Evolutionary conservation across 1,284 basidiomycete species (phyloP).

Genomic region (Trichosporon ovoides): DNA sequence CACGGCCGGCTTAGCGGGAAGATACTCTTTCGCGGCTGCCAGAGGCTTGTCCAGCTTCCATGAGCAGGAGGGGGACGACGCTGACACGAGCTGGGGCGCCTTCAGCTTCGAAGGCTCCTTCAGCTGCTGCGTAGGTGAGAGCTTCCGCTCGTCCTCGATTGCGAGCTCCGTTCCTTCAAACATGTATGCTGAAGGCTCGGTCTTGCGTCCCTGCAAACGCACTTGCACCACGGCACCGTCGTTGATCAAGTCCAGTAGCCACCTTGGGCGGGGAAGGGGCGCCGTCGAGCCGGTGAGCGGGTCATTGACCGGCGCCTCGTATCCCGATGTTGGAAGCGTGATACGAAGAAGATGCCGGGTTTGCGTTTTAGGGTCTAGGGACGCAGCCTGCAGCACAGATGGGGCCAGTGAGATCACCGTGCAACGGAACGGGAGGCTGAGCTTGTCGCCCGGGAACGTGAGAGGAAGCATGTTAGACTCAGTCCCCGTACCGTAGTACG

Average conservation of each 20-base stretch:
- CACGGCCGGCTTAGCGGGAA: constrained; percentile 14
- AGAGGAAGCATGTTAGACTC: constrained; percentile 24
- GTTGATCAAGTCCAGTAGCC: constrained; percentile 66
- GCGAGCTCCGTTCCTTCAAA: constrained; percentile 58
- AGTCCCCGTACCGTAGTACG: constrained; percentile 18
- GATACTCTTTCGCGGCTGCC: constrained; percentile 31
- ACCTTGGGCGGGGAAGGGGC: constrained; percentile 64
- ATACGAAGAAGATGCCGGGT: constrained; percentile 69
- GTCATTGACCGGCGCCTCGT: constrained; percentile 67
- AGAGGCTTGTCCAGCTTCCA: constrained; percentile 32
- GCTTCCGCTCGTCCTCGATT: constrained; percentile 68
- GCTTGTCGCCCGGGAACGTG: constrained; percentile 22
- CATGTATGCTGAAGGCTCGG: constrained; percentile 41
- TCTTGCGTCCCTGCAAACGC: constrained; percentile 52
- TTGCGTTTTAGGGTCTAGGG: constrained; percentile 40
- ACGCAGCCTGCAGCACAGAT: constrained; percentile 68
- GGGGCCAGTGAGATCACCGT: constrained; percentile 60
- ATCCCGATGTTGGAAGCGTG: constrained; percentile 73
- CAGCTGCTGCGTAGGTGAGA: constrained; percentile 47
- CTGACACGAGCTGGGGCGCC: constrained; percentile 39
- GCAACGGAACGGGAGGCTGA: constrained; percentile 43
- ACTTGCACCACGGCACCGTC: constrained; percentile 62
- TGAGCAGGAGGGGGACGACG: constrained; percentile 22
- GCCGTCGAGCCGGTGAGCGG: constrained; percentile 69
- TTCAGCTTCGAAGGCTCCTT: constrained; percentile 19